Conservation (phyloP, 495 filamentous ascomycete species). For the Ascobolus immersus region DNA sequence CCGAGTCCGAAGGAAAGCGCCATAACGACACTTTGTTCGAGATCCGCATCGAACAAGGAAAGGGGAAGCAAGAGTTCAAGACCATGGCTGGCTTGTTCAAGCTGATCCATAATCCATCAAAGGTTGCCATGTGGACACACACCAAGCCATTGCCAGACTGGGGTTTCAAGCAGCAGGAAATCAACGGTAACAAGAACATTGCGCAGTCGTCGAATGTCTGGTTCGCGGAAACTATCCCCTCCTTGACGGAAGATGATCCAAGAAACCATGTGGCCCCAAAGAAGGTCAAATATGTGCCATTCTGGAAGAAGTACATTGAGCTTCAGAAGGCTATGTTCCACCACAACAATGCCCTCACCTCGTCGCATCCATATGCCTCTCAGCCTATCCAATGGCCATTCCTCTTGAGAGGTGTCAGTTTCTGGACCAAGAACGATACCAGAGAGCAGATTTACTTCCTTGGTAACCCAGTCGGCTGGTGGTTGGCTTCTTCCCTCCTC, state of each 20-base stretch:
- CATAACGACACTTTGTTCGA: constrained; percentile 86
- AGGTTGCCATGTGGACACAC: constrained; percentile 98
- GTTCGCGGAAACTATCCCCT: constrained; percentile 76
- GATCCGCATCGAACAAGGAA: constrained; percentile 67
- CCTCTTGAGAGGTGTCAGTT: constrained; percentile 83
- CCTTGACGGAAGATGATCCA: constrained; percentile 36
- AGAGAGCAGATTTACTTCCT: constrained; percentile 96
- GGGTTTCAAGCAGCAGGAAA: constrained; percentile 90
- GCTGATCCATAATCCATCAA: constrained; percentile 71
- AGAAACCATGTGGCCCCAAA: constrained; percentile 46
- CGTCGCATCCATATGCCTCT: constrained; percentile 83
- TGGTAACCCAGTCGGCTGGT: constrained; percentile 93
- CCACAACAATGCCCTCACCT: constrained; percentile 94
- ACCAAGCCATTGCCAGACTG: constrained; percentile 80
- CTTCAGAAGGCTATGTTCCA: constrained; percentile 95
- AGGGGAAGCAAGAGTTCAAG: constrained; percentile 59
- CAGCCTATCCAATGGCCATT: constrained; percentile 96
- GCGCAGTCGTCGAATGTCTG: constrained; percentile 76
- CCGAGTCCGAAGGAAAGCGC: constrained; percentile 49
- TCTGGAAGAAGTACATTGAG: constrained; percentile 87
- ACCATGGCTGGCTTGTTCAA: constrained; percentile 82
- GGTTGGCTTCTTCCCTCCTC: constrained; percentile 71
- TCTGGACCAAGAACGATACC: constrained; percentile 96
- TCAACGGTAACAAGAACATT: constrained; percentile 97
- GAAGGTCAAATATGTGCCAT: constrained; percentile 58